Evolutionary conservation across 2,329 filamentous ascomycete genomes (phyloP), one percentile per base, ranked within the genome.

Genomic region (Hypoxylon sp.): DNA sequence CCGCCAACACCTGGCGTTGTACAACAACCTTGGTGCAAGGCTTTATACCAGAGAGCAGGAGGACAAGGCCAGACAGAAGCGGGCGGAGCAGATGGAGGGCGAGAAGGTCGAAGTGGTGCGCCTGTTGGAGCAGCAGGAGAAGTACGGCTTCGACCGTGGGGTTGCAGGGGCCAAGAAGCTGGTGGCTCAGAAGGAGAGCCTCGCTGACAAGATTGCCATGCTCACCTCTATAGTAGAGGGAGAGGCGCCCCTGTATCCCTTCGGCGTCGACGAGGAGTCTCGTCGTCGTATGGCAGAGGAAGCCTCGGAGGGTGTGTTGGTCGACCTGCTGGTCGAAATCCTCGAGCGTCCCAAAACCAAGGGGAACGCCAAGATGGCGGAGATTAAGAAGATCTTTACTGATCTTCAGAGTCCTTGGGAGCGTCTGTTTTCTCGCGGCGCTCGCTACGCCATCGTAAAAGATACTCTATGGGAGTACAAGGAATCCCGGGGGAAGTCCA

Each of bases 331-430:
- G 17, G 9, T 45, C 17, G 41, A 45, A 3, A 45, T 45, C 41
- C 41, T 45, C 2, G 14, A 19, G n/a, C 41, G 19, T 10, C 17
- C 41, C 17, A 19, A 17, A 3, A 10, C 9, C 7, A 45, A n/a
- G 3, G 9, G 13, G 11, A 28, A 48, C 9, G 21, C 7, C 11
- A 49, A 49, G 11, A 25, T 49, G 45, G 13, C 19, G 10, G 45
- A 49, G 25, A 30, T 30, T 3, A 49, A 49, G 45, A 28, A 48
- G 45, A 25, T 30, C 23, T 49, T 49, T 13, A 17, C 45, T 2
- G 21, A 49, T 49, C 21, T 49, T 14, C 21, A 25, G 11, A 49
- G 45, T 14, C 23, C 45, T 5, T 49, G 23, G 45, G 45, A 49
- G 45, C 5, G 13, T 6, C 11, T 49, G 5, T 9, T 30, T 3